These are phyloP conservation scores for Pholiota molesta DNA, from an alignment of 768 basidiomycete species.

Conservation along the genomic window DNA sequence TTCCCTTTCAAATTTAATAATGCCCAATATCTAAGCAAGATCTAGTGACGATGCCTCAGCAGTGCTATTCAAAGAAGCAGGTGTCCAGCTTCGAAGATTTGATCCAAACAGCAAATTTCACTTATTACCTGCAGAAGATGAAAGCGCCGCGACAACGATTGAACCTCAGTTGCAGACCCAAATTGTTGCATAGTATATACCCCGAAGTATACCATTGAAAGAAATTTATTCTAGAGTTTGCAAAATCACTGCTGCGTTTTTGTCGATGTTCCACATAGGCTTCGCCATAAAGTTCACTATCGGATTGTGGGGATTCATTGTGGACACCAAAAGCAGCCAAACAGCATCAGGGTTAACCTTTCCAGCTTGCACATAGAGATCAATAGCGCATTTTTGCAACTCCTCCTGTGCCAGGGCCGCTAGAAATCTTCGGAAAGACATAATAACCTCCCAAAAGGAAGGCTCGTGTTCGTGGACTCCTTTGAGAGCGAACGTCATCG, in stretches of 20 bases:
- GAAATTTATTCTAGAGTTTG: constrained; percentile 19
- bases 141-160: constrained; percentile 23
- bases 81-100: constrained; percentile 78
- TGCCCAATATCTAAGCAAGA: constrained; percentile 2
- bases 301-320: constrained; percentile 44
- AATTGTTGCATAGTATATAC: constrained; percentile 14
- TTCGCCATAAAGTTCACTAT: constrained; percentile 54
- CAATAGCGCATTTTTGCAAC: constrained; percentile 66
- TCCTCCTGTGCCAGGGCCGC: constrained; percentile 68
- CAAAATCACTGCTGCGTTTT: constrained; percentile 43
- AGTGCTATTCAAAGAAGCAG: constrained; percentile 74
- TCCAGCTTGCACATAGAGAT: constrained; percentile 64
- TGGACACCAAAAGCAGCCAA: constrained; percentile 75
- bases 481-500: constrained; percentile 67
- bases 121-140: constrained; percentile 29
- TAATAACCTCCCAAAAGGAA: constrained; percentile 79
- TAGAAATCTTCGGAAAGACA: constrained; percentile 80
- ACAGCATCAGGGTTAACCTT: constrained; percentile 77
- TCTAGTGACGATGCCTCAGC: constrained; percentile 83
- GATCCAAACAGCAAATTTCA: constrained; percentile 46
- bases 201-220: constrained; percentile 5
- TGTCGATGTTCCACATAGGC: constrained; percentile 63
- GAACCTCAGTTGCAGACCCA: constrained; percentile 14
- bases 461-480: constrained; percentile 72
- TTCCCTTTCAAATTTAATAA: background rate